Evolutionary conservation across 1,284 basidiomycete species (phyloP).

Genomic region (Athelia sp.): DNA sequence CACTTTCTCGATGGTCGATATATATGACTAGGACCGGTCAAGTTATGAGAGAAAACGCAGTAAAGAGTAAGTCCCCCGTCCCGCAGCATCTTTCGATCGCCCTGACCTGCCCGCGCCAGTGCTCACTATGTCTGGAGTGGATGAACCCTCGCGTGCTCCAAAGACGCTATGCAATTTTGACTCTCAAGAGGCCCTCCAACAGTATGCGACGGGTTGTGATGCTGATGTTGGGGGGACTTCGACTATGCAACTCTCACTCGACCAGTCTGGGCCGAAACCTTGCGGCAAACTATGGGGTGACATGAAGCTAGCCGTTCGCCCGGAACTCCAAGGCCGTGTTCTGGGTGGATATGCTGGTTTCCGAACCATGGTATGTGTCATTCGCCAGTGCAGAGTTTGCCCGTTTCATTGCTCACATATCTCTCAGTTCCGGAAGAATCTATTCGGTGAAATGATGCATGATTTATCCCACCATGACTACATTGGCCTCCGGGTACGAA

Average conservation of each 20-base stretch:
- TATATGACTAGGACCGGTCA: too few species aligned
- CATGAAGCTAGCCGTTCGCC: conserved; percentile 62
- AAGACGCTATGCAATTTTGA: conserved; percentile 62
- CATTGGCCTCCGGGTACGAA: conserved; percentile 72
- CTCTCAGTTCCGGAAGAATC: conserved; percentile 48
- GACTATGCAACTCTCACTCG: conserved; percentile 62
- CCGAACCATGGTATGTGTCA: conserved; percentile 61
- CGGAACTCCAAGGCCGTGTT: conserved; percentile 55
- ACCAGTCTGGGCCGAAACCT: conserved; percentile 37
- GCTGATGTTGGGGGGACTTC: conserved; percentile 85
- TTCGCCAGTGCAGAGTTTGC: background rate
- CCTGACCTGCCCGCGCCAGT: too few species aligned
- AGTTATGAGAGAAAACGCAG: too few species aligned
- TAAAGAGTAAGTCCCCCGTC: too few species aligned
- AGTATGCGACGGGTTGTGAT: conserved; percentile 75
- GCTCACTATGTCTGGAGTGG: conserved; percentile 68
- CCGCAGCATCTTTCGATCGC: too few species aligned
- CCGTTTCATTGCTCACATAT: background rate
- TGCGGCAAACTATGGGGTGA: conserved; percentile 70
- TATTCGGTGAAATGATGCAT: conserved; percentile 80
- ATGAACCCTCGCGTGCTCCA: conserved; percentile 52
- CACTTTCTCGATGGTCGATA: too few species aligned
- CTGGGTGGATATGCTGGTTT: conserved; percentile 83
- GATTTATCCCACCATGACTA: conserved; percentile 78
- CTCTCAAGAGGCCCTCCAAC: conserved; percentile 48